A percentile compares a stretch with the other conserved stretches of the same genome.
Conservation (phyloP, 2,329 filamentous ascomycete species). For the Penicillium sp. region DNA sequence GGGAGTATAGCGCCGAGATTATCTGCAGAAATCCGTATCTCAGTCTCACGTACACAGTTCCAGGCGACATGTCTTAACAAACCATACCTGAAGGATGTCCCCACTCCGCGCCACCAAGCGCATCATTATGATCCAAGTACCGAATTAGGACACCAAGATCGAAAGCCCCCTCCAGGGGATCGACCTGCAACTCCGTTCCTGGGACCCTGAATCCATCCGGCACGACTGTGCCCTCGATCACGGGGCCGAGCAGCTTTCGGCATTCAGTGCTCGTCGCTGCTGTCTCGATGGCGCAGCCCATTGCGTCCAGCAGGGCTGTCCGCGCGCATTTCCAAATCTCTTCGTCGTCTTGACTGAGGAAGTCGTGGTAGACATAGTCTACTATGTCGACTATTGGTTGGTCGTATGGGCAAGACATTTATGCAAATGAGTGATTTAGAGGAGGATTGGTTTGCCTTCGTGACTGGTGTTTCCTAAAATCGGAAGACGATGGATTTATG, state of each 20-base stretch:
- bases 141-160: slow-evolving; percentile 39
- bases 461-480: neutral
- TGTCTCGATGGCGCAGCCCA: slow-evolving; percentile 28
- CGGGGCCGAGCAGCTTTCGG: slow-evolving; percentile 16
- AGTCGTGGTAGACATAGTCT: slow-evolving; percentile 22
- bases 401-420: slow-evolving; percentile 36
- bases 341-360: slow-evolving; percentile 15
- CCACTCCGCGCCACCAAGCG: slow-evolving; percentile 42
- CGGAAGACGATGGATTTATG: neutral
- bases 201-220: slow-evolving; percentile 39
- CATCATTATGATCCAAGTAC: slow-evolving; percentile 46
- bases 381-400: slow-evolving; percentile 32
- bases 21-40: slow-evolving; percentile 24
- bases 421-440: neutral
- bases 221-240: slow-evolving; percentile 14
- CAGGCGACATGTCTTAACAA: neutral
- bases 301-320: slow-evolving; percentile 24
- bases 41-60: neutral
- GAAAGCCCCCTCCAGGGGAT: slow-evolving; percentile 41
- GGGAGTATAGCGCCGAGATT: slow-evolving; percentile 41
- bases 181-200: slow-evolving; percentile 37
- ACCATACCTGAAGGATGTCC: slow-evolving; percentile 39
- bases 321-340: slow-evolving; percentile 19
- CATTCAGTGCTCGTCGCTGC: slow-evolving; percentile 20
- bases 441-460: too few species aligned